These are phyloP conservation scores for Cubamyces sp. DNA, from an alignment of 768 basidiomycete species.

Conservation along the genomic window DNA sequence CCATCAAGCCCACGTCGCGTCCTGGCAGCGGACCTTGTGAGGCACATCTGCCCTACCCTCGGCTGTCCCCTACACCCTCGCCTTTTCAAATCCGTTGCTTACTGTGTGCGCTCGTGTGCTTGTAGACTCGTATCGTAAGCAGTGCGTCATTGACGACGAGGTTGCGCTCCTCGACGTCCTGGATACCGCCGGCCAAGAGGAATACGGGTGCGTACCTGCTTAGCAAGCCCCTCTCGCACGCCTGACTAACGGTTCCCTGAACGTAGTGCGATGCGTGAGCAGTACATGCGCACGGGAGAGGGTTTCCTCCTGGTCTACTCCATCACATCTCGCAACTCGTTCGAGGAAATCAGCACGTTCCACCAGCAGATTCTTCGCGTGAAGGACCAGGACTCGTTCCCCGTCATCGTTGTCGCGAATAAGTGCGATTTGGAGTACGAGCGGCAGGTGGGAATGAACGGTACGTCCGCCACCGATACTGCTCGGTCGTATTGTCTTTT, in stretches of 20 bases:
- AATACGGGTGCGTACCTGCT: slow-evolving; percentile 80
- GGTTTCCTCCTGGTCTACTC: slow-evolving; percentile 98
- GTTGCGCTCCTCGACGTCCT: slow-evolving; percentile 96
- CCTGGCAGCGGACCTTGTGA: background rate
- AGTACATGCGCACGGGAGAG: slow-evolving; percentile 98
- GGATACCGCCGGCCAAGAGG: slow-evolving; percentile 97
- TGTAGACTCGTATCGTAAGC: slow-evolving; percentile 94
- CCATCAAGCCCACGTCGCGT: background rate
- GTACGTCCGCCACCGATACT: slow-evolving; percentile 45
- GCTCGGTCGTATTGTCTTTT: slow-evolving; percentile 1
- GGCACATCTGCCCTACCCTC: background rate
- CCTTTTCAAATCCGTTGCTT: background rate
- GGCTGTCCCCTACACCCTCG: background rate
- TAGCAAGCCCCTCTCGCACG: background rate
- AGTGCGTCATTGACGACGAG: slow-evolving; percentile 97
- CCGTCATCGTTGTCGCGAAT: slow-evolving; percentile 97
- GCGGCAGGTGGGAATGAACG: slow-evolving; percentile 94
- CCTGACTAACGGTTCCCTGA: background rate
- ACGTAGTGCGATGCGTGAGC: slow-evolving; percentile 93
- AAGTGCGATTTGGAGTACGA: slow-evolving; percentile 97
- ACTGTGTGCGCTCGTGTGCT: background rate
- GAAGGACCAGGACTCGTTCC: slow-evolving; percentile 95
- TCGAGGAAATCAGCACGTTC: slow-evolving; percentile 96
- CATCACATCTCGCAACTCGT: slow-evolving; percentile 96
- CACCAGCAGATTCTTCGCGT: slow-evolving; percentile 96